Percentiles rank a stretch among this genome's conserved stretches.
Conservation (phyloP, 768 basidiomycete species). For the Glaciozyma martinii region DNA sequence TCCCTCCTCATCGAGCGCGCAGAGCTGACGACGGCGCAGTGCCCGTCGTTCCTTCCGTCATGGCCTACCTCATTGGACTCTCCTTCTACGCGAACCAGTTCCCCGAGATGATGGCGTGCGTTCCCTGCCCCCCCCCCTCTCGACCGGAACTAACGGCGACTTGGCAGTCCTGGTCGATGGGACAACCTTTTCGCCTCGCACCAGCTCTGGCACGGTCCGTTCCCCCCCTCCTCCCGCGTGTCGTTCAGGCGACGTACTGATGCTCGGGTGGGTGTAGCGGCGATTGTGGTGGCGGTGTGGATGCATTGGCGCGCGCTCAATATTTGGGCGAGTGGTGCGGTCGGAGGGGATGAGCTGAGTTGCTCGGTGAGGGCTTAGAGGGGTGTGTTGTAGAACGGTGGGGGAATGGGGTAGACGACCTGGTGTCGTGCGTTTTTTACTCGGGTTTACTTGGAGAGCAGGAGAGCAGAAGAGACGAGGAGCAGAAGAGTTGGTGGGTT, state of each 20-base stretch:
- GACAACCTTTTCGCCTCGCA: slow-evolving; percentile 10
- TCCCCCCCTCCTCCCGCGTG: not conserved
- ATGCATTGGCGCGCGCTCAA: slow-evolving; percentile 28
- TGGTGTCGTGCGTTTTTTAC: too few species aligned
- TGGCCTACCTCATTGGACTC: slow-evolving; percentile 25
- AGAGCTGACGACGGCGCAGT: slow-evolving; percentile 1
- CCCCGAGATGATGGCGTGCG: slow-evolving; percentile 18
- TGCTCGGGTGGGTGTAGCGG: not conserved
- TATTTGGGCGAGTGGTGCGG: slow-evolving; percentile 5
- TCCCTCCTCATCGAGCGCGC: not conserved
- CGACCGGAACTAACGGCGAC: slow-evolving; percentile 3
- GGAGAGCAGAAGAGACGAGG: too few species aligned
- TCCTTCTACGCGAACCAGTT: slow-evolving; percentile 29
- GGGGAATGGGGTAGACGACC: too few species aligned
- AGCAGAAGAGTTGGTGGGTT: too few species aligned
- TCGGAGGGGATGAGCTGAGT: not conserved
- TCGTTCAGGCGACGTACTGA: not conserved
- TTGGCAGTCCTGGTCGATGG: slow-evolving; percentile 5
- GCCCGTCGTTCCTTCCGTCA: slow-evolving; percentile 23
- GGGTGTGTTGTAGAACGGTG: not conserved
- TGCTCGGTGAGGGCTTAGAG: not conserved
- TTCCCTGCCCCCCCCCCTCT: not conserved
- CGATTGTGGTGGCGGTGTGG: slow-evolving; percentile 31
- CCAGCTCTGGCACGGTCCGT: not conserved
- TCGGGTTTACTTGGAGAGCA: too few species aligned